Percentiles rank a stretch among this genome's conserved stretches.
Evolutionary conservation across 805 yeast genomes (phyloP).

Genomic region (Wickerhamomyces strasburgensis): DNA sequence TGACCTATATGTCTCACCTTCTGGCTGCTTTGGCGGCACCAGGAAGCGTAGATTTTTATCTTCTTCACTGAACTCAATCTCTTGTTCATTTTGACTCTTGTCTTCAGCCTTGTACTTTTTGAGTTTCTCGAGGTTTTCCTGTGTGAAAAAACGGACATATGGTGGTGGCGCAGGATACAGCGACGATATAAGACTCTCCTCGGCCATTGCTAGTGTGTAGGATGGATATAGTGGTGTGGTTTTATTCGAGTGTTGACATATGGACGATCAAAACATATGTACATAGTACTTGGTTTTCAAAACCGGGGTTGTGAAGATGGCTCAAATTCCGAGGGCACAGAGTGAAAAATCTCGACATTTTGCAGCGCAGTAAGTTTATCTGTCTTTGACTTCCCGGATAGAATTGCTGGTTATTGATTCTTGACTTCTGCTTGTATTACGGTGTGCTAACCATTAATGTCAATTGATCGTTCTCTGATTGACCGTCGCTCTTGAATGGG

Average conservation of each 20-base stretch:
- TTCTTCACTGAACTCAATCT: conserved; percentile 30
- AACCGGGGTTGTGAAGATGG: no score
- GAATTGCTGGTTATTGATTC: no score
- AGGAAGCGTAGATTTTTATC: conserved; percentile 51
- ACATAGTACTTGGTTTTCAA: no score
- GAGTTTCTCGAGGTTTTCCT: conserved; percentile 52
- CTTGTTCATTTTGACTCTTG: conserved; percentile 21
- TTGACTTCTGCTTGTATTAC: no score
- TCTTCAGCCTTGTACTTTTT: conserved; percentile 17
- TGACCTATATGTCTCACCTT: conserved; percentile 65
- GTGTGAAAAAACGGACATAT: conserved; percentile 66
- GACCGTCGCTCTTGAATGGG: no score
- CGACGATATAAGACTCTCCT: conserved; percentile 44
- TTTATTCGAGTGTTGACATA: not conserved
- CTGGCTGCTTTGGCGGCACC: conserved; percentile 61
- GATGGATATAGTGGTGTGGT: not conserved
- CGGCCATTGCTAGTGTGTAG: conserved; percentile 10
- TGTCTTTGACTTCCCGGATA: no score
- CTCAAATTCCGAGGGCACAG: no score
- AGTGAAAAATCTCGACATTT: no score
- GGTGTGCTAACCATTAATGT: no score
- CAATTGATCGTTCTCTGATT: no score
- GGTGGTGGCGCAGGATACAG: conserved; percentile 96
- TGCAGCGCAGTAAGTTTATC: no score
- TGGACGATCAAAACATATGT: no score